These are phyloP conservation scores for Skeletonema costatum DNA, from an alignment of 108 stramenopile species.

Conservation along the genomic window DNA sequence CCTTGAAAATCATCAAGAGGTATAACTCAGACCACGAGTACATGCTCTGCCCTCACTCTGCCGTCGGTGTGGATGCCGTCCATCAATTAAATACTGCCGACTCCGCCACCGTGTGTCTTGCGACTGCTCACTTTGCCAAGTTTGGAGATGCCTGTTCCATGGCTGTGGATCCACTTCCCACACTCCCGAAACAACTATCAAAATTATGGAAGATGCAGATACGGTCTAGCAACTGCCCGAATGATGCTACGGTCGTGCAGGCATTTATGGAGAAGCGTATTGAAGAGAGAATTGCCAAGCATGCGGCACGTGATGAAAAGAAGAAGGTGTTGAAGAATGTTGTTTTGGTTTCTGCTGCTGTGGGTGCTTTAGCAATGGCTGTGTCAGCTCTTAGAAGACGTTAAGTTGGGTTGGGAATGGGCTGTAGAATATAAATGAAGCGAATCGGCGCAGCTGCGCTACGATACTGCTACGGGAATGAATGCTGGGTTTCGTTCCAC, in stretches of 20 bases:
- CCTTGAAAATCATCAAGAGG: constrained; percentile 80
- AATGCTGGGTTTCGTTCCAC: not conserved
- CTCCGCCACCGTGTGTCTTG: constrained; percentile 82
- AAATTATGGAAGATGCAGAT: constrained; percentile 63
- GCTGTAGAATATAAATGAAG: not conserved
- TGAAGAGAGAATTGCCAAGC: constrained; percentile 47
- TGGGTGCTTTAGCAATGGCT: constrained; percentile 41
- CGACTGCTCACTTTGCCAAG: constrained; percentile 98
- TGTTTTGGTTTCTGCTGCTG: constrained; percentile 28
- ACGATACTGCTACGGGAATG: not conserved
- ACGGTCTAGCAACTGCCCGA: constrained; percentile 75
- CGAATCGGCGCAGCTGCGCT: not conserved
- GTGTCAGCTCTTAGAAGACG: constrained; percentile 22
- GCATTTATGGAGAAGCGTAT: constrained; percentile 78
- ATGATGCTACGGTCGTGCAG: constrained; percentile 79
- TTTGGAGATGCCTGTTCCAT: constrained; percentile 88
- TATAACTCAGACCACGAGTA: constrained; percentile 87
- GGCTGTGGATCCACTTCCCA: constrained; percentile 80
- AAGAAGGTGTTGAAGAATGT: constrained; percentile 26
- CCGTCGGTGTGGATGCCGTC: constrained; percentile 92
- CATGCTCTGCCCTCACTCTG: constrained; percentile 97
- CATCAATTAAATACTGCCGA: constrained; percentile 67
- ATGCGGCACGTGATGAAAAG: constrained; percentile 21
- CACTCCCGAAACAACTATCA: constrained; percentile 67
- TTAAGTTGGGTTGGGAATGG: not conserved